Conservation (phyloP, 208 protist species). For the Acanthamoeba rhysodes region DNA sequence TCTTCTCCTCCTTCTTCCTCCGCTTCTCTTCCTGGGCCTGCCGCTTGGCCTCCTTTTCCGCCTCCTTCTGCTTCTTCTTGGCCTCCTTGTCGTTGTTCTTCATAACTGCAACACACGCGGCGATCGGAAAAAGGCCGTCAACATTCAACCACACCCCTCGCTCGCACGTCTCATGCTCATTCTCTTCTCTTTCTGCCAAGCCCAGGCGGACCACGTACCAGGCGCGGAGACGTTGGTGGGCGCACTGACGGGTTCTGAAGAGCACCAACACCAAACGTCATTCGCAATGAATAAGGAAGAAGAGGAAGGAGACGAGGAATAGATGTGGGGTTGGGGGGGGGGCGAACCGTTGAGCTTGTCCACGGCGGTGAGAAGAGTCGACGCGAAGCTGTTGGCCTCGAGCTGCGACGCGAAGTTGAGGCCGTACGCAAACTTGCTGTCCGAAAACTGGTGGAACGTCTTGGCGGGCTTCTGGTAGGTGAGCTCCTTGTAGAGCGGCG, state of each 20-base stretch:
- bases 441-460: constrained; percentile 65
- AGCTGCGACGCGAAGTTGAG: constrained; percentile 68
- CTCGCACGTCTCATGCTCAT: no score
- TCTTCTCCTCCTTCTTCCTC: constrained; percentile 1
- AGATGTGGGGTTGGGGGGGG: background rate
- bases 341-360: constrained; percentile 61
- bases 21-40: background rate
- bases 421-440: constrained; percentile 53
- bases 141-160: background rate
- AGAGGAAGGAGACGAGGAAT: background rate
- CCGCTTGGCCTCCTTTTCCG: constrained; percentile 41
- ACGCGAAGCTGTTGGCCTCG: constrained; percentile 56
- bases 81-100: constrained; percentile 28
- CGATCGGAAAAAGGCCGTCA: background rate
- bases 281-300: background rate
- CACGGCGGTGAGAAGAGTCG: background rate
- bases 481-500: constrained; percentile 38
- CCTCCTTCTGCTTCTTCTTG: constrained; percentile 39
- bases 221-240: constrained; percentile 3
- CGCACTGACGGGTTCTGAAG: background rate
- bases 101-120: background rate
- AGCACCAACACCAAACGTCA: no score
- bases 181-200: background rate
- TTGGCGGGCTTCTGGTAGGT: constrained; percentile 71
- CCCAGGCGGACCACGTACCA: background rate